Conservation (phyloP, 1,284 basidiomycete species). For the Retiboletus flavoniger region DNA sequence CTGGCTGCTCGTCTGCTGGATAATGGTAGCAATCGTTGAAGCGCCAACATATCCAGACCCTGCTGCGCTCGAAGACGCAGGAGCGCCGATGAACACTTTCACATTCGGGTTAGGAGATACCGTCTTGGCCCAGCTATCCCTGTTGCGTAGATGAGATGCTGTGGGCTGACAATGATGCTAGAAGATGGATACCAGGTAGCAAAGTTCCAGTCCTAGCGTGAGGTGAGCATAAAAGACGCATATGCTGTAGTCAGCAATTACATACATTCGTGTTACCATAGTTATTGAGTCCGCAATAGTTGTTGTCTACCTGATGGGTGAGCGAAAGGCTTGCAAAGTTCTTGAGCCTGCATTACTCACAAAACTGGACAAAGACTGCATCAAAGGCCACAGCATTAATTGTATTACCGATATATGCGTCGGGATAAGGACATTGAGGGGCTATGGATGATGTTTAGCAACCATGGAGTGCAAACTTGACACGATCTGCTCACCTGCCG, state of each 20-base stretch:
- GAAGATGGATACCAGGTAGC: conserved; percentile 42
- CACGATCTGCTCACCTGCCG: conserved; percentile 34
- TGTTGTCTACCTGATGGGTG: conserved; percentile 45
- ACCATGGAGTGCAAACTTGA: neutral
- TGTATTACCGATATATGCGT: conserved; percentile 54
- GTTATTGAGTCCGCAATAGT: conserved; percentile 54
- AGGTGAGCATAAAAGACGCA: neutral
- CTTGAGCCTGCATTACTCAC: conserved; percentile 27
- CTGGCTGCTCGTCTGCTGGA: conserved; percentile 42
- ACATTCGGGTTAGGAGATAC: conserved; percentile 56
- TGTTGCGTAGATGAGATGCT: conserved; percentile 22
- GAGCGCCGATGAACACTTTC: conserved; percentile 64
- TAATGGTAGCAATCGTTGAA: conserved; percentile 46
- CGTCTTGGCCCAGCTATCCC: conserved; percentile 66
- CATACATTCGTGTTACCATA: conserved; percentile 44
- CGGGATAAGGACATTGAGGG: conserved; percentile 66
- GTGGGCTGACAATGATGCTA: neutral
- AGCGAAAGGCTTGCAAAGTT: neutral
- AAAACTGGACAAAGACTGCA: conserved; percentile 63
- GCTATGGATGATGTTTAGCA: conserved; percentile 31
- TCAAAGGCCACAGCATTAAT: conserved; percentile 59
- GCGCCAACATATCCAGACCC: conserved; percentile 53
- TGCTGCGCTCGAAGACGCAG: conserved; percentile 51
- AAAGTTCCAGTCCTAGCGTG: conserved; percentile 53
- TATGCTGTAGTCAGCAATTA: neutral